Base-by-base conservation (phyloP, 306 rosid genomes). In the Rubus parviflorus region DNA sequence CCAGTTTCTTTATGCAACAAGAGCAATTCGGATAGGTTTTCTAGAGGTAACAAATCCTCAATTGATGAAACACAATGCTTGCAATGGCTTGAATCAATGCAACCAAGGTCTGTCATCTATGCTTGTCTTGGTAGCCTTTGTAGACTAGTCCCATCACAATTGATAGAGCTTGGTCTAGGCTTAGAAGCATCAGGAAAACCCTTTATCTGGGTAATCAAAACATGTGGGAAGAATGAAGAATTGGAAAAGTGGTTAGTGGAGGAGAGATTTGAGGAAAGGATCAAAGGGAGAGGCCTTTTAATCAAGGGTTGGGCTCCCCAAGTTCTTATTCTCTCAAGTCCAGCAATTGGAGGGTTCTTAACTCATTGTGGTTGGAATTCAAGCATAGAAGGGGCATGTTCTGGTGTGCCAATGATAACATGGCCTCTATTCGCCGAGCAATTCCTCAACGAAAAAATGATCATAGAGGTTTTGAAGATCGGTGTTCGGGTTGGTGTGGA, bases 301-400 rank as follows among this genome's bases (percentile, higher is more conserved):
- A 86, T 92, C 37, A 82, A 81, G 56, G 96, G 97, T 2, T 92
- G 97, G 93, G 92, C 96, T 53, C 97, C 97, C 52, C 97, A 92
- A 74, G 72, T 85, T 69, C 70, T 88, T 19, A 86, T 92, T 70
- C 79, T 92, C 2, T 86, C 92, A 25, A 94, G 87, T 38, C 77
- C 79, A 4, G 54, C 93, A 11, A 63, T 88, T 58, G 96, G 90
- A 69, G 96, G 84, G 35, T 92, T 92, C 80, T 72, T 92, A 68
- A 90, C 96, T 0, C 97, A 92, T 15, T 92, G 97, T 72, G 97
- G 95, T 4, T 92, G 95, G 97, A 92, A 92, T 77, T 92, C 97
- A 16, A 86, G 89, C 0, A 76, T 88, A 3, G 97, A 92, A 77
- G 85, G 85, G 17, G 82, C 87, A 5, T 77, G 85, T 30, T 83